Evolutionary conservation across 352 stramenopile genomes (phyloP).

Genomic region (Phytopythium cucurbitacearum): DNA sequence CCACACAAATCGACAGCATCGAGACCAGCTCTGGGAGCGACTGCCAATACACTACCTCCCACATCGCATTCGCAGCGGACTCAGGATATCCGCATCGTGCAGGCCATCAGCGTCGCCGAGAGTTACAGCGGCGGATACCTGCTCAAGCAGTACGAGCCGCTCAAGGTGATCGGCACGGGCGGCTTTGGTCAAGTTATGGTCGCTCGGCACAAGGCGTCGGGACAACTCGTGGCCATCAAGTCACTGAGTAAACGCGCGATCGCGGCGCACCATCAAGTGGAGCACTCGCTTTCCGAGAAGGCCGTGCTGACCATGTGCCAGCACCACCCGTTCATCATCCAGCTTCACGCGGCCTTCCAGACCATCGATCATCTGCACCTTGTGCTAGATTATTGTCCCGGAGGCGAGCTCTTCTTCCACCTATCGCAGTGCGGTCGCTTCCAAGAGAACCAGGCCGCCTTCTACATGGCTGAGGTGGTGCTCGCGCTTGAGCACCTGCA

Average conservation of each 20-base stretch:
- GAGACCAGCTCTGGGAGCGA: slow-evolving; percentile 8
- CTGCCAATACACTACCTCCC: slow-evolving; percentile 12
- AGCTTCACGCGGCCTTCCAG: slow-evolving; percentile 86
- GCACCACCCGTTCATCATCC: slow-evolving; percentile 90
- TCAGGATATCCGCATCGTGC: slow-evolving; percentile 51
- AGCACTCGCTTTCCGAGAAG: slow-evolving; percentile 84
- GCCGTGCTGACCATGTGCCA: slow-evolving; percentile 85
- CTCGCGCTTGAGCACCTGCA: slow-evolving; percentile 79
- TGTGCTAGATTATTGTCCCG: slow-evolving; percentile 74
- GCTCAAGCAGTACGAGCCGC: slow-evolving; percentile 69
- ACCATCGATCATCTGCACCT: slow-evolving; percentile 74
- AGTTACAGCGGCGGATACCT: slow-evolving; percentile 79
- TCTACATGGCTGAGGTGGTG: slow-evolving; percentile 88
- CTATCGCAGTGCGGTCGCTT: slow-evolving; percentile 74
- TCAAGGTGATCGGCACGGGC: slow-evolving; percentile 78
- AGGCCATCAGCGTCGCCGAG: slow-evolving; percentile 71
- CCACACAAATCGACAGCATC: no score
- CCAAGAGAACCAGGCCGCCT: slow-evolving; percentile 65
- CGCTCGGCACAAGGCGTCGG: slow-evolving; percentile 48
- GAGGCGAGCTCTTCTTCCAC: slow-evolving; percentile 84
- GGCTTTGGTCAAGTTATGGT: slow-evolving; percentile 88
- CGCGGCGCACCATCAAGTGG: slow-evolving; percentile 74
- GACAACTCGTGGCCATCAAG: slow-evolving; percentile 74
- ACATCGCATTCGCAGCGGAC: slow-evolving; percentile 7
- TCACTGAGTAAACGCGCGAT: slow-evolving; percentile 80